Percentiles rank a stretch among this genome's conserved stretches.
These are phyloP conservation scores for Hyphodiscus hymeniophilus DNA, from an alignment of 495 filamentous ascomycete genomes.

Conservation along the genomic window DNA sequence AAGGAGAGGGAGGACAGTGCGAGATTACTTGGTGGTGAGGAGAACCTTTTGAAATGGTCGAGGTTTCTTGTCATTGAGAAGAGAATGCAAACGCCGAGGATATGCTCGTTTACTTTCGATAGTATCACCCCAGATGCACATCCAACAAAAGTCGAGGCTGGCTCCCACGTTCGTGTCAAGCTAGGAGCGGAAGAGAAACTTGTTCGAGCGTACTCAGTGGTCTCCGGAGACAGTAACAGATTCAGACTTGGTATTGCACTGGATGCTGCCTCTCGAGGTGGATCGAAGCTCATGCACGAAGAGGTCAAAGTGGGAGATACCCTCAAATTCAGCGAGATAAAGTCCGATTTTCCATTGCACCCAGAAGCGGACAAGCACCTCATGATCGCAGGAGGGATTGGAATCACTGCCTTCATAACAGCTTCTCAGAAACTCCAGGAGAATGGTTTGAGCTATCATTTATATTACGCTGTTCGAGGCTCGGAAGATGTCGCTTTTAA, in stretches of 20 bases:
- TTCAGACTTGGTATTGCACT: constrained; percentile 38
- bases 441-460: constrained; percentile 30
- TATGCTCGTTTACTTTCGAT: constrained; percentile 32
- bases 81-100: constrained; percentile 29
- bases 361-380: constrained; percentile 33
- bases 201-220: constrained; percentile 31
- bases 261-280: constrained; percentile 32
- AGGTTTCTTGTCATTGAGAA: constrained; percentile 29
- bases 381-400: constrained; percentile 40
- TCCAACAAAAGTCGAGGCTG: constrained; percentile 6
- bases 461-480: constrained; percentile 40
- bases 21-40: constrained; percentile 30
- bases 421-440: background rate
- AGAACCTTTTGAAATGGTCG: constrained; percentile 25
- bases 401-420: constrained; percentile 40
- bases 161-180: constrained; percentile 34
- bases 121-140: background rate
- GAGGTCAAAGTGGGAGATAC: constrained; percentile 28
- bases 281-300: constrained; percentile 35
- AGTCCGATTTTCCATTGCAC: constrained; percentile 21
- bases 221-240: constrained; percentile 28
- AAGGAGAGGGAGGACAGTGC: constrained; percentile 43
- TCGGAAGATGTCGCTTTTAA: constrained; percentile 33
- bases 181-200: constrained; percentile 30
- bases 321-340: constrained; percentile 34